Conservation (phyloP, 2,329 filamentous ascomycete species). For the Colletotrichum liriopes region DNA sequence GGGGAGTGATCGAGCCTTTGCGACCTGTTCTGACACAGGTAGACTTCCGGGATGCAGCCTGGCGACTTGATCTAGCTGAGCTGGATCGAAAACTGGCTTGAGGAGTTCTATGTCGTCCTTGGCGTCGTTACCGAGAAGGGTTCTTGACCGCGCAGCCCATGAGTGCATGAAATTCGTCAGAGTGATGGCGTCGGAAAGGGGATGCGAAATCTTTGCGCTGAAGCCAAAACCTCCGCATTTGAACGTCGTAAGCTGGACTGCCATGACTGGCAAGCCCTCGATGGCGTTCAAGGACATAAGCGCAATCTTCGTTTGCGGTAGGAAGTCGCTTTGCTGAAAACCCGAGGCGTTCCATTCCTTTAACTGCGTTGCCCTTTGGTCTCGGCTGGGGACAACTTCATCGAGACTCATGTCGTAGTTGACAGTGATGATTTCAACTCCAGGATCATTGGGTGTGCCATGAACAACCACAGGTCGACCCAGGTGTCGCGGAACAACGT, state of each 20-base stretch:
- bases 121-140: constrained; percentile 17
- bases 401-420: constrained; percentile 48
- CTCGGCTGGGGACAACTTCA: constrained; percentile 50
- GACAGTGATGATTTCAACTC: constrained; percentile 57
- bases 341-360: constrained; percentile 54
- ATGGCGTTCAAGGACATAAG: constrained; percentile 50
- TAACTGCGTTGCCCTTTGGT: constrained; percentile 17
- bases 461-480: constrained; percentile 55
- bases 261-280: constrained; percentile 50
- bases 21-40: constrained; percentile 48
- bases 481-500: constrained; percentile 49
- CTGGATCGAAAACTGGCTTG: constrained; percentile 57
- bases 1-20: constrained; percentile 56
- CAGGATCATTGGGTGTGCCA: constrained; percentile 56
- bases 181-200: constrained; percentile 60
- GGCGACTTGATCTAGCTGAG: constrained; percentile 55
- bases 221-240: constrained; percentile 59
- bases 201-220: constrained; percentile 59
- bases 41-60: constrained; percentile 41
- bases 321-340: constrained; percentile 53
- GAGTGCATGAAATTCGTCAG: constrained; percentile 60
- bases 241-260: constrained; percentile 59
- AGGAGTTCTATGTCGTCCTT: accelerated
- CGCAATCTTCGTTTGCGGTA: constrained; percentile 53
- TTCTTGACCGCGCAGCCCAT: constrained; percentile 55